phyloP scores from a whole-genome alignment of 2,329 filamentous ascomycete species.

The Iodosphaeria phyllophila region DNA sequence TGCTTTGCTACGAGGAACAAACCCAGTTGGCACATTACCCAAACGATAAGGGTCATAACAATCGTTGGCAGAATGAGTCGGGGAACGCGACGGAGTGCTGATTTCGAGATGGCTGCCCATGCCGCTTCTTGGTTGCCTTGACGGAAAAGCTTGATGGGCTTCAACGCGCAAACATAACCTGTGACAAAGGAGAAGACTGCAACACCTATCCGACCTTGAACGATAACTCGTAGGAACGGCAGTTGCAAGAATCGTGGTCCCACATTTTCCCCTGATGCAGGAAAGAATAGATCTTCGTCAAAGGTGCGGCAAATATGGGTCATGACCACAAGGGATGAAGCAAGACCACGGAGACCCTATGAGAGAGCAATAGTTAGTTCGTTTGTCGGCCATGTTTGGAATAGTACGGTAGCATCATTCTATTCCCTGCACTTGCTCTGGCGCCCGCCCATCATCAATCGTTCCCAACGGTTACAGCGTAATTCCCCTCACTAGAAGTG shows the following conservation, averaged over 20 bases:
- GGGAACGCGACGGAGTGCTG: constrained; percentile 37
- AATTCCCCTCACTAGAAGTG: too few species aligned
- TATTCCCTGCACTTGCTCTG: too few species aligned
- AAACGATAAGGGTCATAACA: constrained; percentile 32
- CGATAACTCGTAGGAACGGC: constrained; percentile 37
- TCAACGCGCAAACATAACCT: constrained; percentile 44
- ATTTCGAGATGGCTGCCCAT: constrained; percentile 32
- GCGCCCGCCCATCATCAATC: too few species aligned
- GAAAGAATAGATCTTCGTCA: constrained; percentile 28
- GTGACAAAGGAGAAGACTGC: constrained; percentile 48
- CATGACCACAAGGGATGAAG: constrained; percentile 32
- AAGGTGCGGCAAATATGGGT: constrained; percentile 34
- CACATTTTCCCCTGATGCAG: constrained; percentile 22
- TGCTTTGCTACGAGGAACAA: constrained; percentile 34
- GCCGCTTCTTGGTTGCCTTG: constrained; percentile 33
- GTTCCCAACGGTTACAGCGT: too few species aligned
- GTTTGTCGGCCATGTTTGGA: constrained; percentile 1
- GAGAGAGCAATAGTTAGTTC: constrained; percentile 2
- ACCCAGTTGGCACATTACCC: constrained; percentile 33
- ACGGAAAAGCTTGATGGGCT: constrained; percentile 35
- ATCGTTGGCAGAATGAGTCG: constrained; percentile 38
- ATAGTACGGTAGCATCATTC: constrained; percentile 1
- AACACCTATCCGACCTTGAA: constrained; percentile 45
- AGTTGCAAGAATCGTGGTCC: constrained; percentile 32
- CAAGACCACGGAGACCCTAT: constrained; percentile 37